Percentiles rank a stretch among this genome's conserved stretches.
Evolutionary conservation across 208 protist species (phyloP).

Genomic region (Trypanosoma brucei): DNA sequence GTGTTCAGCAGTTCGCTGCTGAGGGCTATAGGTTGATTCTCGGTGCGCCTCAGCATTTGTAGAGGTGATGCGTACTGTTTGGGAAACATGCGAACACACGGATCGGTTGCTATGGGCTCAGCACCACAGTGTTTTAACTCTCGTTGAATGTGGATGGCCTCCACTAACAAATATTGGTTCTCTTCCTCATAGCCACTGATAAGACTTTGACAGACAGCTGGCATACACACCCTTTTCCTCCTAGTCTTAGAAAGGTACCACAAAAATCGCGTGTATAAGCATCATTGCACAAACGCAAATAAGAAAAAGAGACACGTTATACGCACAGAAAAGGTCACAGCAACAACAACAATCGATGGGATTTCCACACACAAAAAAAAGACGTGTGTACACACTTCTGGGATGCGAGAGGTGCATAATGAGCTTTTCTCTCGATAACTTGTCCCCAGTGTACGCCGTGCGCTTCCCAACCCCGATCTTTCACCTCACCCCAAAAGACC

Average conservation of each 20-base stretch:
- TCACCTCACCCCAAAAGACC: slow-evolving; percentile 29
- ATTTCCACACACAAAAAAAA: too few species aligned
- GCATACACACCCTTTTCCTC: not conserved
- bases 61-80: slow-evolving; percentile 13
- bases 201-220: not conserved
- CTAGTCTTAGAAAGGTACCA: too few species aligned
- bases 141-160: slow-evolving; percentile 15
- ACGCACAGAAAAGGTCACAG: too few species aligned
- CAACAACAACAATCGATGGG: too few species aligned
- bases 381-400: too few species aligned
- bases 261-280: too few species aligned
- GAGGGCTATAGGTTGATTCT: not conserved
- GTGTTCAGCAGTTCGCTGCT: not conserved
- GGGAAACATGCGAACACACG: slow-evolving; percentile 12
- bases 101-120: slow-evolving; percentile 10
- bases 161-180: not conserved
- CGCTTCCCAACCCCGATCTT: not conserved
- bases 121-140: slow-evolving; percentile 6
- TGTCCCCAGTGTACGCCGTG: too few species aligned
- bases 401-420: too few species aligned
- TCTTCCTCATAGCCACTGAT: not conserved
- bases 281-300: too few species aligned
- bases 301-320: too few species aligned
- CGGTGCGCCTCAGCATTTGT: slow-evolving; percentile 14
- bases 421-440: too few species aligned